Conservation (phyloP, 73 alveolate genomes). For the Paramecium bursaria region DNA sequence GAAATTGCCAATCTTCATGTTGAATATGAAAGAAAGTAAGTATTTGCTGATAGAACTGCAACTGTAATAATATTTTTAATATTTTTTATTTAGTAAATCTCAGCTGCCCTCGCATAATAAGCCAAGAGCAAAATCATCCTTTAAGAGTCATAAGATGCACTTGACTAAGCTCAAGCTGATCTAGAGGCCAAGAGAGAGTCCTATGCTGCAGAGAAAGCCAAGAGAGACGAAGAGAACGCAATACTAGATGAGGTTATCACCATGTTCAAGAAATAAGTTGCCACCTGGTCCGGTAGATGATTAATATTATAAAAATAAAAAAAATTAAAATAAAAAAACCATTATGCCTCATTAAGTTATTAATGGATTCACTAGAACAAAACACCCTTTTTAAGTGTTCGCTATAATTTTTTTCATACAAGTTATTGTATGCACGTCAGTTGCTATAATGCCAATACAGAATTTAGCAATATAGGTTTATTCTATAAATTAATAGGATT, state of each 20-base stretch:
- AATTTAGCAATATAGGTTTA: neutral
- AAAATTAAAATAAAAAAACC: neutral
- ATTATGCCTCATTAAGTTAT: conserved; percentile 1
- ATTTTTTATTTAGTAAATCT: conserved; percentile 28
- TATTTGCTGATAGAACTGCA: conserved; percentile 61
- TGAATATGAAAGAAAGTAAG: conserved; percentile 53
- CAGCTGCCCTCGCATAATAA: conserved; percentile 48
- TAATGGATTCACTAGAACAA: conserved; percentile 51
- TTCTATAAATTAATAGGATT: neutral
- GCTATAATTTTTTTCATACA: conserved; percentile 2
- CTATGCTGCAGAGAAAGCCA: conserved; percentile 51
- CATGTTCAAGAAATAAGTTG: conserved; percentile 65
- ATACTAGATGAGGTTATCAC: conserved; percentile 52
- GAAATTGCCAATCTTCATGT: conserved; percentile 13
- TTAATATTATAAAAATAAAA: neutral
- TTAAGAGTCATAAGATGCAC: conserved; percentile 48
- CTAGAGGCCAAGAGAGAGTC: conserved; percentile 47
- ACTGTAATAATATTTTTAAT: conserved; percentile 15
- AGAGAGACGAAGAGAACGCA: conserved; percentile 60
- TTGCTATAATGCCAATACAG: neutral
- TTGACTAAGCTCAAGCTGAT: conserved; percentile 55
- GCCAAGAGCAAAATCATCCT: conserved; percentile 58
- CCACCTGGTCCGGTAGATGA: conserved; percentile 62
- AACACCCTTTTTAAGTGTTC: conserved; percentile 34
- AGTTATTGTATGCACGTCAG: conserved; percentile 5